Conservation (phyloP, 2,329 filamentous ascomycete genomes). For the Lachnellula arida region DNA sequence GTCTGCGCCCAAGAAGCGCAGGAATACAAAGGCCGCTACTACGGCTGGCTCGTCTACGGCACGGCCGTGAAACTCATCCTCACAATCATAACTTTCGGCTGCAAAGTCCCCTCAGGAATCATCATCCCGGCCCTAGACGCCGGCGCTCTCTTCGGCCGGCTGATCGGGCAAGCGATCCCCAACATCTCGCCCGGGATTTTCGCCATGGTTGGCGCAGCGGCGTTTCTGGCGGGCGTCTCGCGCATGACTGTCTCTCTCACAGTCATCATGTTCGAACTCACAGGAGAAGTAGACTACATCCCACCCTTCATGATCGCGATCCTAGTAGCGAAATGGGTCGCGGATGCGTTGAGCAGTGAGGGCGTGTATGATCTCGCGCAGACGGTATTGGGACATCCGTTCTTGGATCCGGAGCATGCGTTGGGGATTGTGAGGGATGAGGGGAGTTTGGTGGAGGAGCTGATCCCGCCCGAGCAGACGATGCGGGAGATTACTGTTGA, state of each 20-base stretch:
- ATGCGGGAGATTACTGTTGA: slow-evolving; percentile 52
- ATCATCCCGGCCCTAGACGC: slow-evolving; percentile 56
- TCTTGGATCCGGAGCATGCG: slow-evolving; percentile 49
- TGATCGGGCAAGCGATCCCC: slow-evolving; percentile 39
- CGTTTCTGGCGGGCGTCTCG: slow-evolving; percentile 53
- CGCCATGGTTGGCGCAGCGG: slow-evolving; percentile 55
- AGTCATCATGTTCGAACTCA: slow-evolving; percentile 59
- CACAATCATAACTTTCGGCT: slow-evolving; percentile 54
- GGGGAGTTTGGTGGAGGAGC: slow-evolving; percentile 38
- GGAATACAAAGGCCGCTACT: slow-evolving; percentile 38
- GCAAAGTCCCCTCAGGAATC: slow-evolving; percentile 55
- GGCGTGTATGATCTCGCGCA: slow-evolving; percentile 58
- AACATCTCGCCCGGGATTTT: slow-evolving; percentile 53
- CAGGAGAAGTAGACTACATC: slow-evolving; percentile 53
- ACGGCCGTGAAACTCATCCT: slow-evolving; percentile 50
- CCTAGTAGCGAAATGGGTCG: slow-evolving; percentile 54
- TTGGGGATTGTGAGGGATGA: slow-evolving; percentile 38
- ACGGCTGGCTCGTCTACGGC: slow-evolving; percentile 48
- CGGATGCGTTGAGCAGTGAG: slow-evolving; percentile 48
- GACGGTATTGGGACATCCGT: slow-evolving; percentile 53
- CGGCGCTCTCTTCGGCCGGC: slow-evolving; percentile 52
- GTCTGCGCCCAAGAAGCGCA: slow-evolving; percentile 46
- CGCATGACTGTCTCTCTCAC: slow-evolving; percentile 55
- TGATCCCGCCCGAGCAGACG: slow-evolving; percentile 48
- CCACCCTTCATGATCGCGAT: slow-evolving; percentile 57